Base-by-base conservation (phyloP, 2,329 filamentous ascomycete genomes). In the Claviceps digitariae region DNA sequence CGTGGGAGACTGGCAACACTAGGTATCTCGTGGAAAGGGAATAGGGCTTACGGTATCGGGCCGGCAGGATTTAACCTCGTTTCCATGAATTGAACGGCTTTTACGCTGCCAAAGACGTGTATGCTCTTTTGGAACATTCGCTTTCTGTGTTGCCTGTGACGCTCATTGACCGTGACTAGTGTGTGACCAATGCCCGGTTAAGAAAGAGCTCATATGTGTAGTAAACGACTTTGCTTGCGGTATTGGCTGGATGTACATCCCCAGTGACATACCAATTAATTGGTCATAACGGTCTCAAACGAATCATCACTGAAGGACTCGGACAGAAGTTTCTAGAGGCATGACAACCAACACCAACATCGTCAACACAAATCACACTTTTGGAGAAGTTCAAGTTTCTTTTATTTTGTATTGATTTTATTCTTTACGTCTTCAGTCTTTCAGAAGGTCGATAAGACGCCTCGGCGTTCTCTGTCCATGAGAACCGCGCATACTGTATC, bases 391-490 rank as follows among this genome's bases (percentile, higher is more conserved):
- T n/a, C 17, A 17, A 36, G 13, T 36, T 20, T 17, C 3, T 17
- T 29, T 27, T 27, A 17, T 27, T n/a, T 25, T 46, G 17, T 1
- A n/a, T n/a, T 36, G 17, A 21, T 23, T 17, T 38, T 36, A 13
- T 15, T 36, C 2, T 6, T 20, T 29, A 52, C 15, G 27, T 36
- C n/a, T 52, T 45, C 4, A 21, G 15, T 12, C 57, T 55, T 41
- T 60, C 61, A 3, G 58, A 47, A 20, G 62, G 61, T 17, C 59
- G 60, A 57, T 65, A 63, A 2, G 56, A 55, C 9, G 59, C 55
- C 57, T 68, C 66, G 8, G 61, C 59, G 7, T 40, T 50, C 13
- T 61, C 60, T 9, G 58, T 54, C 65, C 66, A 72, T 10, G 66
- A 70, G 41, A 66, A 52, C 49, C 56, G 57, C 54, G 57, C 40